Percentiles rank a stretch among this genome's conserved stretches.
Conservation (phyloP, 495 filamentous ascomycete species). For the Aspergillus steynii region DNA sequence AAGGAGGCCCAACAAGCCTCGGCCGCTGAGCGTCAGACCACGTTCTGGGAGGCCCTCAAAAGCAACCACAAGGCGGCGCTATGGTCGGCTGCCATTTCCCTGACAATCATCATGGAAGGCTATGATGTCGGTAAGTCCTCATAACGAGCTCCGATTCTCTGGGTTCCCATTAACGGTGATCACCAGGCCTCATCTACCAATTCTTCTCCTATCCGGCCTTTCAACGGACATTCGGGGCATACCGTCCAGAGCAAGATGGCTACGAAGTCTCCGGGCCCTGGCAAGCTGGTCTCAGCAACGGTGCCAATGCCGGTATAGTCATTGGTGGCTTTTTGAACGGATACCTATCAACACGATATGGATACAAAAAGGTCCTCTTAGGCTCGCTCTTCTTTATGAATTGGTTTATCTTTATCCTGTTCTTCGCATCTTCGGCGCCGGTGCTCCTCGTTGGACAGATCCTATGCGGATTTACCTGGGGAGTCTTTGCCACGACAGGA, state of each 20-base stretch:
- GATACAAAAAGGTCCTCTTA: slow-evolving; percentile 45
- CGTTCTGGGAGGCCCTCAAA: slow-evolving; percentile 33
- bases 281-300: slow-evolving; percentile 39
- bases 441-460: slow-evolving; percentile 46
- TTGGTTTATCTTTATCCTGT: slow-evolving; percentile 54
- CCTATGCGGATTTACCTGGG: slow-evolving; percentile 51
- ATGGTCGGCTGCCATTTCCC: slow-evolving; percentile 49
- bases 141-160: background rate
- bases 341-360: slow-evolving; percentile 46
- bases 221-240: slow-evolving; percentile 35
- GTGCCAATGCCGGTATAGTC: slow-evolving; percentile 34
- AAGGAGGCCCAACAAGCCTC: slow-evolving; percentile 35
- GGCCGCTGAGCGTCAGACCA: slow-evolving; percentile 34
- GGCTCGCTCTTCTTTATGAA: slow-evolving; percentile 44
- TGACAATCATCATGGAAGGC: slow-evolving; percentile 53
- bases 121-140: slow-evolving; percentile 40
- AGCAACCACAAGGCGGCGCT: slow-evolving; percentile 49
- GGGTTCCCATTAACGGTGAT: background rate
- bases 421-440: slow-evolving; percentile 45
- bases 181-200: slow-evolving; percentile 36
- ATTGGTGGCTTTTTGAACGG: slow-evolving; percentile 43
- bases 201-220: slow-evolving; percentile 43
- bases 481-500: slow-evolving; percentile 55
- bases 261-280: slow-evolving; percentile 37
- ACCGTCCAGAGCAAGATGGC: slow-evolving; percentile 19